Evolutionary conservation across 1,284 basidiomycete species (phyloP).

Genomic region (Taiwanofungus camphoratus): DNA sequence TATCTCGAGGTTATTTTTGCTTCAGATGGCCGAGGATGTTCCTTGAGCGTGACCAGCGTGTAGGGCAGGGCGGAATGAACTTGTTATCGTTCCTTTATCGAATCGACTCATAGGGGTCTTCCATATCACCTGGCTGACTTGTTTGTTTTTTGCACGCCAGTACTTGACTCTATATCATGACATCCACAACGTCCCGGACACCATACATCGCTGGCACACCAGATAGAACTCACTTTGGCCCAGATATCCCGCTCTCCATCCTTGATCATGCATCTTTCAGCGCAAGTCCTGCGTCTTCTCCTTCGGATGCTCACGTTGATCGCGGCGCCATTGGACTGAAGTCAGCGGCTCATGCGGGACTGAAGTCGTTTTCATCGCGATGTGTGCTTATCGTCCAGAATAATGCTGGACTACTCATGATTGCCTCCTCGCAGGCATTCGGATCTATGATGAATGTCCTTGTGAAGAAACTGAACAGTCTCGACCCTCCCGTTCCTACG

Average conservation of each 20-base stretch:
- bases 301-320: not conserved
- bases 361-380: constrained; percentile 1
- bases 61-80: too few species aligned
- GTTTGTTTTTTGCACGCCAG: too few species aligned
- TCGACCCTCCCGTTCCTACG: constrained; percentile 53
- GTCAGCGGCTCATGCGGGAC: too few species aligned
- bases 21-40: too few species aligned
- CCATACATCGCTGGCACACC: constrained; percentile 8
- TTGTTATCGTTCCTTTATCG: too few species aligned
- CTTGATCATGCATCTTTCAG: constrained; percentile 1
- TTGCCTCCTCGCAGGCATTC: constrained; percentile 55
- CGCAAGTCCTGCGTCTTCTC: not conserved
- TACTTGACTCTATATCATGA: constrained; percentile 3
- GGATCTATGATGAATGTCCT: constrained; percentile 55
- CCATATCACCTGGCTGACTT: too few species aligned
- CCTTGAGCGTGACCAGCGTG: too few species aligned
- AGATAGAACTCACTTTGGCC: constrained; percentile 4
- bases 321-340: not conserved
- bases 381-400: constrained; percentile 17
- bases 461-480: constrained; percentile 54
- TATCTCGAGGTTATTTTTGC: too few species aligned
- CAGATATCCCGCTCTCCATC: constrained; percentile 6
- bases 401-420: constrained; percentile 59
- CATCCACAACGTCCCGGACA: constrained; percentile 3
- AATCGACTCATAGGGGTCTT: too few species aligned